A percentile compares a stretch with the other conserved stretches of the same genome.
Evolutionary conservation across 192 early-diverging fungal species (phyloP).

Genomic region (Coemansia sp.): DNA sequence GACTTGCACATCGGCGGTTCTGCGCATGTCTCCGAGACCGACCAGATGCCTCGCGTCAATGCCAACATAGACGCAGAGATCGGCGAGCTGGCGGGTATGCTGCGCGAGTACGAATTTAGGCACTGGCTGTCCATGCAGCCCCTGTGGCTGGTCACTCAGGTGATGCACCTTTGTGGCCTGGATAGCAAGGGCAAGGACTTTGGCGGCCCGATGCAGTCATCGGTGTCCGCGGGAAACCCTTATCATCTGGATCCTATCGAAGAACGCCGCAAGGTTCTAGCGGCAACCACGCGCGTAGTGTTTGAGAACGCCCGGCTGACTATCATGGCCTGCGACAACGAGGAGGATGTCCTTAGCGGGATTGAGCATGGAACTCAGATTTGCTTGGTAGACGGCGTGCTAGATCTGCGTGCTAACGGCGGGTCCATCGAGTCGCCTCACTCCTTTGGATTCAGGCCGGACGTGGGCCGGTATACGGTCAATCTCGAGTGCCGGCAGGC

Average conservation of each 20-base stretch:
- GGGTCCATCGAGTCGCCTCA: constrained; percentile 47
- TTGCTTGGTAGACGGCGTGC: constrained; percentile 15
- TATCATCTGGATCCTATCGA: constrained; percentile 20
- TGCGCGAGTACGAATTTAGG: constrained; percentile 46
- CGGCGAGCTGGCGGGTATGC: constrained; percentile 25
- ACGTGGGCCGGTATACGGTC: constrained; percentile 26
- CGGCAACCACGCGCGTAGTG: constrained; percentile 24
- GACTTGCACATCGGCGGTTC: constrained; percentile 22
- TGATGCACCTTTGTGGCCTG: constrained; percentile 10
- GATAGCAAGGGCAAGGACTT: constrained; percentile 6
- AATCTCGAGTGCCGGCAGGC: constrained; percentile 41
- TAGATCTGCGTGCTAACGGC: constrained; percentile 38
- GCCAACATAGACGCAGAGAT: constrained; percentile 18
- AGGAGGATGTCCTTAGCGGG: constrained; percentile 43
- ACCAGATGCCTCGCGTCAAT: constrained; percentile 20
- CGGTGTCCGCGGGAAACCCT: neutral
- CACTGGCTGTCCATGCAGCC: constrained; percentile 54
- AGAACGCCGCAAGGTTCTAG: constrained; percentile 25
- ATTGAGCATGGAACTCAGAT: constrained; percentile 50
- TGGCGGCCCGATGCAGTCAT: neutral
- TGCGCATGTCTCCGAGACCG: neutral
- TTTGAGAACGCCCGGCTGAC: constrained; percentile 40
- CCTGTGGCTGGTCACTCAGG: constrained; percentile 37
- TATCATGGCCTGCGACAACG: constrained; percentile 45
- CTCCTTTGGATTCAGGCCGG: constrained; percentile 37